Evolutionary conservation across 805 yeast genomes (phyloP), one percentile per base, ranked within the genome.

Genomic region (Limtongia smithiae): DNA sequence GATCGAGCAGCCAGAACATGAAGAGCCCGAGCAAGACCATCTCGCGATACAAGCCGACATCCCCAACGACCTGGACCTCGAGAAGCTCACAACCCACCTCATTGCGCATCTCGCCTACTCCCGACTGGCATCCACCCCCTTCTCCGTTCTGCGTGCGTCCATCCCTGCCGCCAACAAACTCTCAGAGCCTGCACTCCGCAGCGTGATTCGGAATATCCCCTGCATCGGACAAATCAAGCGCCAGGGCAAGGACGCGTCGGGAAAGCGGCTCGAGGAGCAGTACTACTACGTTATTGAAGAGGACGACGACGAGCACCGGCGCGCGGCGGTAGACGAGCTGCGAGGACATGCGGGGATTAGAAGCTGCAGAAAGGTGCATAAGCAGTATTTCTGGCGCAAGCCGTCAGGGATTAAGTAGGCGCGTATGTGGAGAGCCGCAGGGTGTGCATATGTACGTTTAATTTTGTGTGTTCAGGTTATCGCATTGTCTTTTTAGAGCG

Each of bases 241-340:
- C 66, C 75, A 77, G 50, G 97, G 97, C 41, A 90, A 89, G 66
- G 98, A 93, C 68, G 97, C 97, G 2, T 94, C 96, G 2, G 98
- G 97, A 9, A 88, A 89, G 66, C 86, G 85, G 3, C 73, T 93
- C 54, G 97, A 91, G 58, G 95, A 88, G 65, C 97, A 93, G 65
- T 93, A 87, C 64, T 93, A 89, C 67, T 93, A 93, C 64, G 80
- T 82, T 49, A 81, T 89, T 2, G 97, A 89, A 58, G 76, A 81
- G 39, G 98, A 93, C 67, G 64, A 68, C 32, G 95, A 91, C 62
- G 61, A 64, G 24, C 80, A 80, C 41, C 81, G 98, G 64, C 81
- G 79, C 35, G 67, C 68, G 41, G 69, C 89, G 56, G 95, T 90
- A 4, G 77, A 79, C 43, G 82, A 85, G 38, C 71, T 88, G 46